These are phyloP conservation scores for Huntiella moniliformis DNA, from an alignment of 2,329 filamentous ascomycete genomes.

Conservation along the genomic window DNA sequence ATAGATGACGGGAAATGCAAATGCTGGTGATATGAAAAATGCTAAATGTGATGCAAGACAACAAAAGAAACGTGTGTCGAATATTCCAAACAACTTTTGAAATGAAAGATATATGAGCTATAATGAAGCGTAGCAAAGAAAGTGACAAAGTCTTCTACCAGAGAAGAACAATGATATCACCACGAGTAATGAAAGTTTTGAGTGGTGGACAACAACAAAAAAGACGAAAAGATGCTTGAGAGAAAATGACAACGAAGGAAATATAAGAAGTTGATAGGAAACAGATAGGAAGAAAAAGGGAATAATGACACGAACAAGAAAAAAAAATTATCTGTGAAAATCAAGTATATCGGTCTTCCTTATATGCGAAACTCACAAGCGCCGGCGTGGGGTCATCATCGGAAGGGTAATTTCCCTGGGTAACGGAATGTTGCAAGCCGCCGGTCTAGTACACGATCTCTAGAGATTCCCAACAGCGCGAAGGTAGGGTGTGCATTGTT, in stretches of 20 bases:
- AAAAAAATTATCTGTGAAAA: not conserved
- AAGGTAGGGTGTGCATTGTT: too few relatives aligned
- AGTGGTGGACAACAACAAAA: not conserved
- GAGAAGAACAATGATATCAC: not conserved
- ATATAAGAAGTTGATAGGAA: not conserved
- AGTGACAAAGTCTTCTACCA: constrained; percentile 2
- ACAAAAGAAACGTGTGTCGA: not conserved
- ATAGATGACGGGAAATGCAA: not conserved
- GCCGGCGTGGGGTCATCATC: too few relatives aligned
- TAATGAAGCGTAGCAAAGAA: constrained; percentile 1
- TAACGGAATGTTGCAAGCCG: constrained; percentile 1
- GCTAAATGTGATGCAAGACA: not conserved
- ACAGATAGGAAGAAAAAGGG: not conserved
- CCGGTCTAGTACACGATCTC: constrained; percentile 1
- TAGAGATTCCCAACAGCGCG: not conserved
- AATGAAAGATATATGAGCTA: not conserved
- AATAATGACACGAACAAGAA: not conserved
- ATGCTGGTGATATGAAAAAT: not conserved
- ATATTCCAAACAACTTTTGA: not conserved
- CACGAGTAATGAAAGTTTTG: too few relatives aligned
- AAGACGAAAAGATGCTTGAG: not conserved
- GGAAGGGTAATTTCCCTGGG: too few relatives aligned
- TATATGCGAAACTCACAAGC: too few relatives aligned
- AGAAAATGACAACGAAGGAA: not conserved
- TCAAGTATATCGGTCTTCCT: too few relatives aligned